Conservation (phyloP, 305 asterid genomes). For the Fraxinus sp. region DNA sequence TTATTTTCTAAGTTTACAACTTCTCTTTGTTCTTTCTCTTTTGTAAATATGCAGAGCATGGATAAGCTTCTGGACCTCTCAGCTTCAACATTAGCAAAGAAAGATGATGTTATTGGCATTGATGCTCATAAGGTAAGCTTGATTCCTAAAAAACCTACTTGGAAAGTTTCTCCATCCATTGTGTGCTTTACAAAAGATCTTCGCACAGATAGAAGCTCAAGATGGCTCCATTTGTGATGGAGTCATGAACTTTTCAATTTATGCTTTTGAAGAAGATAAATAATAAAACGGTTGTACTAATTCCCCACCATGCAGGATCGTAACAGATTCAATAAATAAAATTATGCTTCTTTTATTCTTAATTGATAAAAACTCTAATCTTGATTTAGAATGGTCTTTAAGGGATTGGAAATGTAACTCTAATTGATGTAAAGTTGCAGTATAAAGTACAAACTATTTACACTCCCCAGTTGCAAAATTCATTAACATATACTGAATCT, state of each 20-base stretch:
- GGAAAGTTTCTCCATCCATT: conserved; percentile 12
- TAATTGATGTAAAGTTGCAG: not conserved
- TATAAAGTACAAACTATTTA: not conserved
- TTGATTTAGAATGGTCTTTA: not conserved
- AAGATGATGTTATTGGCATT: conserved; percentile 51
- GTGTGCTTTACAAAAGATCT: conserved; percentile 8
- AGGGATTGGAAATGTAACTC: not conserved
- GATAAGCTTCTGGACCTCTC: conserved; percentile 68
- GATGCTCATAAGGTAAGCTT: conserved; percentile 41
- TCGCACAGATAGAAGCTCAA: not conserved
- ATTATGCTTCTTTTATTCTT: not conserved
- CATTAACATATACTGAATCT: conserved; percentile 1
- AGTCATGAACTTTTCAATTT: not conserved
- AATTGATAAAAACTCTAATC: not conserved
- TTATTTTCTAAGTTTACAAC: conserved; percentile 11
- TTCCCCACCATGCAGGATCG: not conserved
- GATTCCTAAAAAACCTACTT: conserved; percentile 11
- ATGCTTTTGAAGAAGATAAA: not conserved
- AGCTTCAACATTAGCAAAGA: conserved; percentile 50
- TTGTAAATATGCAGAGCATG: conserved; percentile 59
- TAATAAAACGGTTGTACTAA: not conserved
- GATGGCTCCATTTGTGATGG: not conserved
- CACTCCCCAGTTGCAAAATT: conserved; percentile 4
- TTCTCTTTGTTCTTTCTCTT: conserved; percentile 18
- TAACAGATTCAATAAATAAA: not conserved